Base-by-base conservation (phyloP, 306 rosid species). In the Medicago arabica region DNA sequence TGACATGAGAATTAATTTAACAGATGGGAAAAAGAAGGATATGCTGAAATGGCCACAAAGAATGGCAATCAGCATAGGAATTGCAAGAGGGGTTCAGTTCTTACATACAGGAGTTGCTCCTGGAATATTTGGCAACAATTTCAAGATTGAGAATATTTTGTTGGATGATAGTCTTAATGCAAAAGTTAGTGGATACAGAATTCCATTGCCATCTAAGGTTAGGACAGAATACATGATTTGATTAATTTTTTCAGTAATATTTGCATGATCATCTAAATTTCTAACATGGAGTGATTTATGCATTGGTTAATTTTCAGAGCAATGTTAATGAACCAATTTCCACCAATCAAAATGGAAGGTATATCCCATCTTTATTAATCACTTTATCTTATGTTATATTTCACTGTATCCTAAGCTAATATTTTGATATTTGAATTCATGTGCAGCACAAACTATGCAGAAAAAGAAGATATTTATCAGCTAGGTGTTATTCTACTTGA, bases 31-130 rank as follows among this genome's bases (percentile, higher is more conserved):
- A 80, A 89, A 85, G 84, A 96, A 88, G 78, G 97, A 92, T n/a
- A 80, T 84, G 81, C 76, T 96, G 79, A 96, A 96, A 83, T 96
- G 98, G 99, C 97, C 97, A 31, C 98, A 96, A 82, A 96, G 99
- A 86, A 87, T 96, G 96, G 98, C 93, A 41, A 91, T 96, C 17
- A 82, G 85, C 65, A 87, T 92, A n/a, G 97, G 97, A n/a, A 77
- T 89, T 36, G 93, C 97, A 9, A 86, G 96, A 63, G 99, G 99
- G 59, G 85, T 92, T 14, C 98, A 90, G 72, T 88, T 85, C 82
- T 78, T 96, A 69, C 99, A 96, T 84, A 86, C 89, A 13, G 97
- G 96, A n/a, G 72, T 92, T 72, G 89, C 88, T 15, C 90, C 93
- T 17, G 96, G 88, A 21, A 80, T 92, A 72, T 89, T 81, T 69